Percentiles rank a stretch among this genome's conserved stretches.
phyloP scores from a whole-genome alignment of 306 rosid genomes.

The Casuarina cunninghamiana region DNA sequence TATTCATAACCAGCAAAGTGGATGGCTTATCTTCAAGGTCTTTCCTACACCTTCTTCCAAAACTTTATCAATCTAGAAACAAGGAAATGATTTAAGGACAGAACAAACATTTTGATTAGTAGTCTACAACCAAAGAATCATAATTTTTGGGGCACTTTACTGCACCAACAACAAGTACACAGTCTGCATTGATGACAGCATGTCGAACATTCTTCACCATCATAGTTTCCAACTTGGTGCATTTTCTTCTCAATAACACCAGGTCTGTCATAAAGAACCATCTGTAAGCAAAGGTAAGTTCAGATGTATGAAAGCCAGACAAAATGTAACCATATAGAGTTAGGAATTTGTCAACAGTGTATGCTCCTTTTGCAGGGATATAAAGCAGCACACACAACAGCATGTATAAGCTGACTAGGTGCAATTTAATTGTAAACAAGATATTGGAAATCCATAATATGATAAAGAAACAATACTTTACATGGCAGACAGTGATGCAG shows the following conservation, averaged over 20 bases:
- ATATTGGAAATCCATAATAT: neutral
- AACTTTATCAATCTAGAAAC: slow-evolving; percentile 81
- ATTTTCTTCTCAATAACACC: slow-evolving; percentile 90
- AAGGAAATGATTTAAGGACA: slow-evolving; percentile 29
- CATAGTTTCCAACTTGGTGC: slow-evolving; percentile 90
- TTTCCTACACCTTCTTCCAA: slow-evolving; percentile 33
- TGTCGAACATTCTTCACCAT: slow-evolving; percentile 98
- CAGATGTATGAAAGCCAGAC: slow-evolving; percentile 19
- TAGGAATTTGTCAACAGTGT: neutral
- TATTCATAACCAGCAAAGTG: slow-evolving; percentile 76
- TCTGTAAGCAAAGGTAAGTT: slow-evolving; percentile 49
- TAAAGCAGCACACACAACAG: neutral
- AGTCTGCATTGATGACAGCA: slow-evolving; percentile 53
- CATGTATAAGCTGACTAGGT: neutral
- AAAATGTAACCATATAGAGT: slow-evolving; percentile 15
- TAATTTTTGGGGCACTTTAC: slow-evolving; percentile 92
- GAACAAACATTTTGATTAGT: slow-evolving; percentile 4
- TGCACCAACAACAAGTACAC: slow-evolving; percentile 95
- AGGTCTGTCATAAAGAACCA: slow-evolving; percentile 93
- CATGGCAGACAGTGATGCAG: neutral
- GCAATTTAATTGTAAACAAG: neutral
- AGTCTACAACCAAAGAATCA: slow-evolving; percentile 36
- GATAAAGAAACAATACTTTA: neutral
- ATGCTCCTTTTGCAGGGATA: neutral
- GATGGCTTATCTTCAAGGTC: slow-evolving; percentile 49